A percentile compares a stretch with the other conserved stretches of the same genome.
Evolutionary conservation across 805 yeast species (phyloP).

Genomic region (Ogataea naganishii): DNA sequence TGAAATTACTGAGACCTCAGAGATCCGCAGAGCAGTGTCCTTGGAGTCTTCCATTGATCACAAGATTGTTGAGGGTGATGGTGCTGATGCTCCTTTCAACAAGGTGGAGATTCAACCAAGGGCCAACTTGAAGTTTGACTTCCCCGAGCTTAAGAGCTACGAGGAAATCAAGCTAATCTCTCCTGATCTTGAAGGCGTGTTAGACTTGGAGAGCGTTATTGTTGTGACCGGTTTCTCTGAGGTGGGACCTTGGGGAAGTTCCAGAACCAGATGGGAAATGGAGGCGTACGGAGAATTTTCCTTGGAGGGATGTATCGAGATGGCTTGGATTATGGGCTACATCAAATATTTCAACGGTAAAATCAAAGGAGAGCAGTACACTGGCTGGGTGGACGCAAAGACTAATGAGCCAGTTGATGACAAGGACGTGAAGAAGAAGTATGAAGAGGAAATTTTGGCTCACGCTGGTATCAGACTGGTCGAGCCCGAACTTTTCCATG

Average conservation of each 20-base stretch:
- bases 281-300: constrained; percentile 93
- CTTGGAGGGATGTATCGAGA: constrained; percentile 94
- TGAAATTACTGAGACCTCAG: constrained; percentile 73
- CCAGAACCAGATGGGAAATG: constrained; percentile 99
- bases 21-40: constrained; percentile 90
- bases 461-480: constrained; percentile 96
- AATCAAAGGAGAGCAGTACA: constrained; percentile 81
- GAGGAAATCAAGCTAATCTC: constrained; percentile 60
- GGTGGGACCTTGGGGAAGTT: constrained; percentile 99
- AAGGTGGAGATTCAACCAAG: constrained; percentile 80
- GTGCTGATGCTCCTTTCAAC: constrained; percentile 78
- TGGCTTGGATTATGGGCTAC: constrained; percentile 99
- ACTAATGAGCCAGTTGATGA: constrained; percentile 90
- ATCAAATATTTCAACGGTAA: constrained; percentile 92
- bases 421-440: constrained; percentile 84
- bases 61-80: constrained; percentile 75
- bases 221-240: constrained; percentile 98
- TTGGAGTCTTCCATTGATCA: constrained; percentile 88
- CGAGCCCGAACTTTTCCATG: constrained; percentile 90
- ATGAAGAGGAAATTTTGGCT: constrained; percentile 79
- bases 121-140: constrained; percentile 87
- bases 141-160: constrained; percentile 81
- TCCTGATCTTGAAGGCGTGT: constrained; percentile 78
- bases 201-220: constrained; percentile 84
- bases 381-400: constrained; percentile 98